Percentiles rank a stretch among this genome's conserved stretches.
phyloP scores from a whole-genome alignment of 2,329 filamentous ascomycete genomes.

The Fusarium illudens region DNA sequence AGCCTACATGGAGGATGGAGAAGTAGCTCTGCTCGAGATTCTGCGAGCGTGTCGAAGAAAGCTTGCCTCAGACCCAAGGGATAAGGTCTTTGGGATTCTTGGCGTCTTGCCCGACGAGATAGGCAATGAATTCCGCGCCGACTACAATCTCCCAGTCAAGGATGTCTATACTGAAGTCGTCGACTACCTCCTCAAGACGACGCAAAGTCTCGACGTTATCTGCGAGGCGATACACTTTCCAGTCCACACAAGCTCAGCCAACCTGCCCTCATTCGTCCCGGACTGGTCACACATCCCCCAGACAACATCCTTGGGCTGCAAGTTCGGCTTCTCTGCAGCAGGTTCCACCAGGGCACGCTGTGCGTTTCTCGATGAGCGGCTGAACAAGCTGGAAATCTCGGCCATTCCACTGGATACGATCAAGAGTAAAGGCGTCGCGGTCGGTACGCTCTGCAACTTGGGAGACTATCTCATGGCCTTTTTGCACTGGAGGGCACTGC shows the following conservation, averaged over 20 bases:
- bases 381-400: conserved; percentile 25
- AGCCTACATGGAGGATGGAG: neutral
- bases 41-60: conserved; percentile 14
- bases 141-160: conserved; percentile 20
- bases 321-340: conserved; percentile 13
- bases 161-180: conserved; percentile 24
- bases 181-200: conserved; percentile 24
- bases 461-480: conserved; percentile 30
- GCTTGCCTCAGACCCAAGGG: conserved; percentile 14
- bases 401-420: conserved; percentile 2
- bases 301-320: conserved; percentile 15
- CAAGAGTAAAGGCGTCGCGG: conserved; percentile 9
- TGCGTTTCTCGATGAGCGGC: conserved; percentile 1
- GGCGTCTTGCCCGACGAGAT: conserved; percentile 7
- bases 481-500: conserved; percentile 23
- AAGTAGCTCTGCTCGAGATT: conserved; percentile 12
- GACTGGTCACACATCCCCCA: conserved; percentile 26
- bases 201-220: conserved; percentile 11
- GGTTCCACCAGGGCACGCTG: neutral
- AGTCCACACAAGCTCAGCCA: neutral
- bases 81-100: conserved; percentile 18
- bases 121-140: neutral
- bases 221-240: conserved; percentile 24
- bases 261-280: conserved; percentile 19
- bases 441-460: conserved; percentile 18